Evolutionary conservation across 306 rosid species (phyloP).

Genomic region (Albizia julibrissin): DNA sequence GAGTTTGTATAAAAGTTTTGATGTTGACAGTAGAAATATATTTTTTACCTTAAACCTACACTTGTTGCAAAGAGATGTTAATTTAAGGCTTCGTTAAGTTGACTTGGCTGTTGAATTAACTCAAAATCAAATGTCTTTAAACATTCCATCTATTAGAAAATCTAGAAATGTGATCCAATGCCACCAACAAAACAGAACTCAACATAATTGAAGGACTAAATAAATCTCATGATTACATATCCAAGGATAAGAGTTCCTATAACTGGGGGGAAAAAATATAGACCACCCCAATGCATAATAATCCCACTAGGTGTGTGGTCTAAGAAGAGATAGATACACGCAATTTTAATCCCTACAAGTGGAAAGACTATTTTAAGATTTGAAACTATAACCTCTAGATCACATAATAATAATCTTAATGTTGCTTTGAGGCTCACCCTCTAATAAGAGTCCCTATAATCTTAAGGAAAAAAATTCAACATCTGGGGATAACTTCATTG

Average conservation of each 20-base stretch:
- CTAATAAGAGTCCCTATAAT: no score
- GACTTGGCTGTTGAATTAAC: neutral
- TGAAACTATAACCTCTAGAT: no score
- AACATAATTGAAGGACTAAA: neutral
- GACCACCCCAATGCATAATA: no score
- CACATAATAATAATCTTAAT: no score
- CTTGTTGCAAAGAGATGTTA: no score
- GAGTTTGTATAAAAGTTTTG: no score
- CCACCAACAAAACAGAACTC: neutral
- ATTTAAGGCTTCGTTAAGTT: neutral
- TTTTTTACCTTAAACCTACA: no score
- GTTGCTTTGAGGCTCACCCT: no score
- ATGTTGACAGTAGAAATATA: no score
- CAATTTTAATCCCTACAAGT: no score
- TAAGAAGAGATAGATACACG: no score
- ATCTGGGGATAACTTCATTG: neutral
- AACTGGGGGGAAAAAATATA: neutral
- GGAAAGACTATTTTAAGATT: rapidly evolving
- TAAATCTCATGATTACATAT: neutral
- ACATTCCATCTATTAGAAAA: neutral
- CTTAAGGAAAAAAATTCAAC: neutral
- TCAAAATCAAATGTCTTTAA: neutral
- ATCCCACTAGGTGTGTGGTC: no score
- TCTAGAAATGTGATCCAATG: neutral
- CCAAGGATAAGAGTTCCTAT: neutral